phyloP scores from a whole-genome alignment of 179 eudicot species.

The Vitellaria paradoxa region DNA sequence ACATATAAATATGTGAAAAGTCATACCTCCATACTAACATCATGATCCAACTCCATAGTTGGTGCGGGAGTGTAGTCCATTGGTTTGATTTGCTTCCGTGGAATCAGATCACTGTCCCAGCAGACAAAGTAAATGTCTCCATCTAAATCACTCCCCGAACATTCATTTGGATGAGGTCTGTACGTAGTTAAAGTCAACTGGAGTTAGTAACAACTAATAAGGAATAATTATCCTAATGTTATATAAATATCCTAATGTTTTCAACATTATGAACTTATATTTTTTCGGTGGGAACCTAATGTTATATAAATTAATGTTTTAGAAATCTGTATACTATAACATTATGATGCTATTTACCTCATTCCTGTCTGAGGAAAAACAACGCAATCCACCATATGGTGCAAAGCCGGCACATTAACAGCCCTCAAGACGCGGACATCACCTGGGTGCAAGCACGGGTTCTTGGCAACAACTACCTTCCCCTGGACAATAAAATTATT shows the following conservation, averaged over 20 bases:
- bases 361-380: constrained; percentile 83
- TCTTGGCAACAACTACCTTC: constrained; percentile 79
- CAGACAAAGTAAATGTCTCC: constrained; percentile 90
- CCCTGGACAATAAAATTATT: constrained; percentile 33
- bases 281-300: not conserved
- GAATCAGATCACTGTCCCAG: constrained; percentile 81
- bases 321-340: not conserved
- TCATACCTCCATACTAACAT: constrained; percentile 73
- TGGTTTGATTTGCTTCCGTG: constrained; percentile 49
- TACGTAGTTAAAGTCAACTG: not conserved
- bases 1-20: not conserved
- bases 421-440: constrained; percentile 79
- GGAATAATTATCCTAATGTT: constrained; percentile 15
- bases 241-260: not conserved
- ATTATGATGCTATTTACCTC: constrained; percentile 42
- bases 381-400: constrained; percentile 89
- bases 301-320: not conserved
- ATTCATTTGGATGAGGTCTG: constrained; percentile 96
- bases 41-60: constrained; percentile 47
- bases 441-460: constrained; percentile 94
- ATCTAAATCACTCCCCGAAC: constrained; percentile 95
- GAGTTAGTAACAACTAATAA: not conserved
- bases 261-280: not conserved
- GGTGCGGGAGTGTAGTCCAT: constrained; percentile 72
- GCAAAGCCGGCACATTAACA: constrained; percentile 72